Evolutionary conservation across 1,139 yeast species (phyloP).

Genomic region (Sugiyamaella neomexicana): DNA sequence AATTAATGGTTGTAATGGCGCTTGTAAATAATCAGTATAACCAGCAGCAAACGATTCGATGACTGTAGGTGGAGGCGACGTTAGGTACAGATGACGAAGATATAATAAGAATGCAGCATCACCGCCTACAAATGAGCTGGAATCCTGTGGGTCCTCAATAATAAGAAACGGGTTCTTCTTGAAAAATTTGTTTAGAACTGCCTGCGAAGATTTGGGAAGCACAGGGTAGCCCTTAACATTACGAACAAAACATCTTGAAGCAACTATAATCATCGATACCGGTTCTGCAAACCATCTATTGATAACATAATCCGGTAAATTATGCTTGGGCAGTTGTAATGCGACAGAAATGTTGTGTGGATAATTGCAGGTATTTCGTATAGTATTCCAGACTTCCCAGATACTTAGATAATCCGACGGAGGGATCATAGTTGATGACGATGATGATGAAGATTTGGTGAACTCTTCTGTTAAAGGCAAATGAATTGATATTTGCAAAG

Average conservation of each 20-base stretch:
- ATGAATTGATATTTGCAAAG: slow-evolving; percentile 42
- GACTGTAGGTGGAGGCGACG: slow-evolving; percentile 37
- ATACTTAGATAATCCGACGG: slow-evolving; percentile 56
- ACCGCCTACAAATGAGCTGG: slow-evolving; percentile 42
- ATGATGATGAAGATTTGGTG: slow-evolving; percentile 20
- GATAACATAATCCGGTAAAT: slow-evolving; percentile 50
- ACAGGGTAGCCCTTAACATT: slow-evolving; percentile 64
- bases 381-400: slow-evolving; percentile 72
- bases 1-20: slow-evolving; percentile 72
- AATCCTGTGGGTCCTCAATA: slow-evolving; percentile 33
- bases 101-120: slow-evolving; percentile 52
- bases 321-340: slow-evolving; percentile 53
- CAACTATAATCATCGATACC: slow-evolving; percentile 53
- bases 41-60: slow-evolving; percentile 42
- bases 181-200: slow-evolving; percentile 45
- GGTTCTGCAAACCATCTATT: slow-evolving; percentile 69
- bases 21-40: slow-evolving; percentile 47
- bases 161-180: slow-evolving; percentile 38
- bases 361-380: slow-evolving; percentile 54
- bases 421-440: slow-evolving; percentile 37
- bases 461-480: slow-evolving; percentile 49
- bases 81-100: slow-evolving; percentile 50
- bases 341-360: slow-evolving; percentile 55
- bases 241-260: slow-evolving; percentile 54
- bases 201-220: slow-evolving; percentile 55